Evolutionary conservation across 1,284 basidiomycete genomes (phyloP).

Genomic region (Athelia sp.): DNA sequence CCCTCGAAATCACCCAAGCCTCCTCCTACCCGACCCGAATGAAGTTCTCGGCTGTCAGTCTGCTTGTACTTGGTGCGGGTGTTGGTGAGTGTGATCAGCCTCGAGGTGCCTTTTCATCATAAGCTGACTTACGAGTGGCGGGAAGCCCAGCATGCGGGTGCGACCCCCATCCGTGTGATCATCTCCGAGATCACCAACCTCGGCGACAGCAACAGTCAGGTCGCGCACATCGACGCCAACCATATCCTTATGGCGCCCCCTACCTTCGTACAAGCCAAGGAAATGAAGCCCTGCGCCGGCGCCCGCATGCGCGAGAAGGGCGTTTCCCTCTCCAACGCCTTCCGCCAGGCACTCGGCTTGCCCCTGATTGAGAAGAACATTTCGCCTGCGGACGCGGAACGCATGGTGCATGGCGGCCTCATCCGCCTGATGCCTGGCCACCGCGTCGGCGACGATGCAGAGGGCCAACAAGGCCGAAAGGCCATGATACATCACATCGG

Average conservation of each 20-base stretch:
- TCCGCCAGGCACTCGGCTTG: constrained; percentile 46
- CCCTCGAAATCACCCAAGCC: background rate
- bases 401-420: constrained; percentile 11
- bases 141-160: constrained; percentile 19
- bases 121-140: constrained; percentile 12
- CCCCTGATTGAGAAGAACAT: constrained; percentile 30
- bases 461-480: constrained; percentile 11
- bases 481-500: constrained; percentile 11
- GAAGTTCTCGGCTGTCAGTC: constrained; percentile 22
- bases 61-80: constrained; percentile 27
- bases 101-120: constrained; percentile 3
- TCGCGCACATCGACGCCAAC: constrained; percentile 5
- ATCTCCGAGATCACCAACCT: constrained; percentile 22
- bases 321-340: constrained; percentile 38
- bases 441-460: constrained; percentile 10
- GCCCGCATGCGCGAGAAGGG: constrained; percentile 34
- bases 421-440: constrained; percentile 20
- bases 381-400: background rate
- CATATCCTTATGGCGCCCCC: constrained; percentile 8
- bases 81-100: constrained; percentile 23
- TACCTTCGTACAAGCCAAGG: constrained; percentile 8
- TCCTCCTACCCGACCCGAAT: constrained; percentile 13
- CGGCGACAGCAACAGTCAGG: constrained; percentile 5
- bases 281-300: constrained; percentile 9
- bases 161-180: constrained; percentile 32